Base-by-base conservation (phyloP, 108 stramenopile species). In the Ochromonas danica region DNA sequence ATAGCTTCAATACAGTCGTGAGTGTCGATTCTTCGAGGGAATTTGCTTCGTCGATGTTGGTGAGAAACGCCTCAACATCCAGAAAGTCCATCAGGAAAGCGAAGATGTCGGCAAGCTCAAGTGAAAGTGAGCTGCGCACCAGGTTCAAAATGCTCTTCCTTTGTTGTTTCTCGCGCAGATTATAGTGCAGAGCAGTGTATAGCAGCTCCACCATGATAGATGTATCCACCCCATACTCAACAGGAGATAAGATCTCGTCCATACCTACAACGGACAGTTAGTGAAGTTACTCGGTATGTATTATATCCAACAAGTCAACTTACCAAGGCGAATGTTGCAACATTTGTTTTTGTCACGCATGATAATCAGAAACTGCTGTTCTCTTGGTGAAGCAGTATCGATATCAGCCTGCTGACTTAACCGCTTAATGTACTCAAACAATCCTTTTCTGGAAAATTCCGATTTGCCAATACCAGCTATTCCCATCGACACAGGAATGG, bases 181-280 rank as follows among this genome's bases (percentile, higher is more conserved):
- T 57, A 22, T 57, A 57, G 51, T 22, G 51, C 51, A 57, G 51
- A 22, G 51, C 51, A 22, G 22, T 22, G 51, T 57, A 57, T 22
- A 57, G 51, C 51, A 57, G 51, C 51, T 57, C 51, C 51, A 57
- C 51, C 51, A 57, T 57, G 51, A 57, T 57, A 57, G 51, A 57
- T 22, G 51, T 57, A 57, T 10, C 51, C 51, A 57, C 51, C 51
- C 51, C 51, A 57, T 10, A 57, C 10, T 17, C 51, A 57, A 10
- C 51, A 57, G 51, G 51, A 57, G 51, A 22, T 10, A 57, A 17
- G 51, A 57, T 57, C 51, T 57, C 51, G 51, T 57, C 51, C 51
- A 57, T 57, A n/a, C n/a, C n/a, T n/a, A n/a, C n/a, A n/a, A n/a
- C n/a, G n/a, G n/a, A n/a, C n/a, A n/a, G n/a, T n/a, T n/a, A n/a